These are phyloP conservation scores for Jamesozyma rosinii DNA, from an alignment of 805 yeast genomes.

Conservation along the genomic window DNA sequence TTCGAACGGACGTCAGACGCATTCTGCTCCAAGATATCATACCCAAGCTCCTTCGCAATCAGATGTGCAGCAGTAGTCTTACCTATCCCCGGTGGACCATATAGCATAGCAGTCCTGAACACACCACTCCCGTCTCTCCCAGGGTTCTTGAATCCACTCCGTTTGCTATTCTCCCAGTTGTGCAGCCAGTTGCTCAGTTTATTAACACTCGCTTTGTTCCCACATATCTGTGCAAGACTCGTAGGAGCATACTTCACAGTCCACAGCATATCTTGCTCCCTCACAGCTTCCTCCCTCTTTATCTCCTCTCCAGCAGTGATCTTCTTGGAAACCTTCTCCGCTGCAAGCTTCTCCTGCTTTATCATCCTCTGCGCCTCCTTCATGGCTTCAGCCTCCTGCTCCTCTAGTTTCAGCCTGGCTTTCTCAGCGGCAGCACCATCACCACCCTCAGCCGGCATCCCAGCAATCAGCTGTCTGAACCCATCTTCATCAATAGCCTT, in stretches of 20 bases:
- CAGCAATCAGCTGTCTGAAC: slow-evolving; percentile 56
- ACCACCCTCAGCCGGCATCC: slow-evolving; percentile 92
- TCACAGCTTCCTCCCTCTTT: slow-evolving; percentile 13
- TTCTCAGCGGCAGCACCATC: slow-evolving; percentile 67
- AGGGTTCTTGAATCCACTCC: slow-evolving; percentile 45
- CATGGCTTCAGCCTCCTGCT: slow-evolving; percentile 50
- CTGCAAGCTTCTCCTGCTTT: slow-evolving; percentile 36
- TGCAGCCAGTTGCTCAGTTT: slow-evolving; percentile 65
- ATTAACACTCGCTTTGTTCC: slow-evolving; percentile 69
- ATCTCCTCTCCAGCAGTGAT: slow-evolving; percentile 19
- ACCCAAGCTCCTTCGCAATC: slow-evolving; percentile 60
- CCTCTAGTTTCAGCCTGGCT: slow-evolving; percentile 59
- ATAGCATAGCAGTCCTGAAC: slow-evolving; percentile 74
- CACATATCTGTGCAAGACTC: slow-evolving; percentile 69
- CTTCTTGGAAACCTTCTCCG: slow-evolving; percentile 20
- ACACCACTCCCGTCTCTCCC: slow-evolving; percentile 58
- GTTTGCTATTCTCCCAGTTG: slow-evolving; percentile 59
- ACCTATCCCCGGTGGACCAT: slow-evolving; percentile 85
- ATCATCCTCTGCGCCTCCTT: slow-evolving; percentile 43
- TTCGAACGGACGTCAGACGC: slow-evolving; percentile 90
- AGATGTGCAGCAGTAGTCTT: slow-evolving; percentile 76
- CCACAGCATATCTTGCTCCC: slow-evolving; percentile 65
- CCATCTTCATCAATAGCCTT: slow-evolving; percentile 87
- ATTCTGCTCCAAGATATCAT: slow-evolving; percentile 66
- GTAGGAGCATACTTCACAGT: slow-evolving; percentile 89